phyloP scores from a whole-genome alignment of 2,329 filamentous ascomycete genomes.

The Colletotrichum sidae region DNA sequence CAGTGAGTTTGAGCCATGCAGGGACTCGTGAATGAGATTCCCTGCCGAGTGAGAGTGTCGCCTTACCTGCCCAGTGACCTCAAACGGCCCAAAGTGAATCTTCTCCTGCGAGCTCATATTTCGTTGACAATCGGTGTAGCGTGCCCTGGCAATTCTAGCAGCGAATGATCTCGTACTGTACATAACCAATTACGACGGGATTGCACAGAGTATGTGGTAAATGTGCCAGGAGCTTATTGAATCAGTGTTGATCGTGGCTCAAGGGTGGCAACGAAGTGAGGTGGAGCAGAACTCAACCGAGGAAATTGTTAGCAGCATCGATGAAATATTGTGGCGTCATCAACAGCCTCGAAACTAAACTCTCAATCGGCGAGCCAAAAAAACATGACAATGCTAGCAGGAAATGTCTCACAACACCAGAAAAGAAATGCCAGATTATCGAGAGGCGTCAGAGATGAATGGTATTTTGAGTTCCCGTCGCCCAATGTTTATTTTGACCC shows the following conservation, averaged over 20 bases:
- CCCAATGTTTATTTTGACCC: constrained; percentile 13
- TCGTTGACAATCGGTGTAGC: constrained; percentile 6
- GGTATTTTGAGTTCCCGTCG: constrained; percentile 14
- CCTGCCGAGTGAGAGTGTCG: not conserved
- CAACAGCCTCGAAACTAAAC: constrained; percentile 1
- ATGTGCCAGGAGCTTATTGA: not conserved
- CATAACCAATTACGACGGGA: constrained; percentile 7
- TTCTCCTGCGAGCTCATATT: constrained; percentile 43
- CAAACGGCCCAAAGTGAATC: constrained; percentile 80
- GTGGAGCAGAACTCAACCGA: constrained; percentile 18
- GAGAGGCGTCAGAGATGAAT: not conserved
- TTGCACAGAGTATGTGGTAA: not conserved
- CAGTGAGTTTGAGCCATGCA: not conserved
- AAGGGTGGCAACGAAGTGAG: not conserved
- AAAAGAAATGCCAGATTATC: not conserved
- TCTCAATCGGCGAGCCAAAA: too few species aligned
- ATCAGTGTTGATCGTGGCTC: not conserved
- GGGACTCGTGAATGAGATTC: not conserved
- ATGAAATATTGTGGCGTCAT: constrained; percentile 31
- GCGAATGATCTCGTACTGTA: constrained; percentile 1
- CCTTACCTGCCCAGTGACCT: constrained; percentile 79
- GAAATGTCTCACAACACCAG: too few species aligned
- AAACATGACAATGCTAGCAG: too few species aligned
- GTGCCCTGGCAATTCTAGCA: constrained; percentile 1
- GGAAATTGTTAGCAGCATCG: constrained; percentile 33